Evolutionary conservation across 2,329 filamentous ascomycete species (phyloP).

Genomic region (Gaeumannomyces sp.): DNA sequence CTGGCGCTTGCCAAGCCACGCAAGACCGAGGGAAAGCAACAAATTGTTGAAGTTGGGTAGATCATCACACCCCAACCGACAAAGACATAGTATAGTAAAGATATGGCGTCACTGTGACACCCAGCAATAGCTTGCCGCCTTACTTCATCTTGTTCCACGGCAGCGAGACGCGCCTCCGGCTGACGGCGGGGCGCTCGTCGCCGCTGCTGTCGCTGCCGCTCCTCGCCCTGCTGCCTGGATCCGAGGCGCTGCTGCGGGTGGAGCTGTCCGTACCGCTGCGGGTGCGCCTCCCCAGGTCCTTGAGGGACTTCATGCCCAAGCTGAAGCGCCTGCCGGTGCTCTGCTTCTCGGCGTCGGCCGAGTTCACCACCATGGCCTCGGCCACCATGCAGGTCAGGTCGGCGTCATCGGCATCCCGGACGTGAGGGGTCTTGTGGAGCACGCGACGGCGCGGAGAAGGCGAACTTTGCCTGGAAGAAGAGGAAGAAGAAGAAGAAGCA

Average conservation of each 20-base stretch:
- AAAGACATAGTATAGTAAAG: not conserved
- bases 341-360: not conserved
- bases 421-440: not conserved
- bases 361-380: not conserved
- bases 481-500: not conserved
- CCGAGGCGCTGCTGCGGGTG: not conserved
- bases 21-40: not conserved
- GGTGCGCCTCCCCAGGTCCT: not conserved
- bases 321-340: not conserved
- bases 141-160: not conserved
- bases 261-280: not conserved
- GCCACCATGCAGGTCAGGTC: not conserved
- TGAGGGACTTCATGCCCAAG: not conserved
- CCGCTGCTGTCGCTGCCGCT: not conserved
- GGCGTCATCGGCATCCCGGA: not conserved
- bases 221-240: not conserved
- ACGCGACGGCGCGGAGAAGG: not conserved
- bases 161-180: not conserved
- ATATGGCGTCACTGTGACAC: not conserved
- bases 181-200: not conserved
- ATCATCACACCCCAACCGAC: no score
- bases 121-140: not conserved
- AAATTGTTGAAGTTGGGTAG: no score
- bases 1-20: not conserved
- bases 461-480: not conserved